A percentile compares a stretch with the other conserved stretches of the same genome.
phyloP scores from a whole-genome alignment of 2,329 filamentous ascomycete species.

The Fusarium devonianum region DNA sequence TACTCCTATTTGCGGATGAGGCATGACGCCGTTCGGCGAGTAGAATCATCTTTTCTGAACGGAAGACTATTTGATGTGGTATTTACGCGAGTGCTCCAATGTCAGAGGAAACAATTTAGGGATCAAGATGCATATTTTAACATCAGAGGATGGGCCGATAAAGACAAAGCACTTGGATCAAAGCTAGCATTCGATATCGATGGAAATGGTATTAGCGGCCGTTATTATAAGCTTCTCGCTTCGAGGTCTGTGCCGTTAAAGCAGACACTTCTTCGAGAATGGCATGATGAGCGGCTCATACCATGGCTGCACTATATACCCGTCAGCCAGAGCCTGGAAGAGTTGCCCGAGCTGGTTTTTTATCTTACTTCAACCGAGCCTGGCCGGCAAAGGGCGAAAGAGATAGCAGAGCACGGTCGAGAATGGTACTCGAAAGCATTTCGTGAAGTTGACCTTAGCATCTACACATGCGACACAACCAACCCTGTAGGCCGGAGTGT shows the following conservation, averaged over 20 bases:
- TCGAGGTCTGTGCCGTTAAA: slow-evolving; percentile 59
- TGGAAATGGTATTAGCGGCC: slow-evolving; percentile 63
- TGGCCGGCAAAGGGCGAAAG: slow-evolving; percentile 56
- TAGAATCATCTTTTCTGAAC: slow-evolving; percentile 46
- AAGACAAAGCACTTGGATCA: slow-evolving; percentile 48
- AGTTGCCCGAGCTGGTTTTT: slow-evolving; percentile 59
- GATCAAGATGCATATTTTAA: slow-evolving; percentile 46
- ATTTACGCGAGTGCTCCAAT: slow-evolving; percentile 57
- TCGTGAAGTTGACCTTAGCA: slow-evolving; percentile 64
- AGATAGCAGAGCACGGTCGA: slow-evolving; percentile 61
- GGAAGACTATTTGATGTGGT: slow-evolving; percentile 52
- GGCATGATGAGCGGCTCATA: slow-evolving; percentile 63
- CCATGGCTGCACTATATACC: slow-evolving; percentile 67
- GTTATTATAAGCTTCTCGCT: slow-evolving; percentile 59
- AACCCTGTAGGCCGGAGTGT: background rate
- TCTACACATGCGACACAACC: slow-evolving; percentile 53
- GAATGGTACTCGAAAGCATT: slow-evolving; percentile 63
- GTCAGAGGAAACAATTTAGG: slow-evolving; percentile 47
- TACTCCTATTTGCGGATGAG: slow-evolving; percentile 46
- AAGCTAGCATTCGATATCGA: slow-evolving; percentile 60
- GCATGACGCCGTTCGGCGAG: slow-evolving; percentile 20
- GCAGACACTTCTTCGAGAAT: slow-evolving; percentile 60
- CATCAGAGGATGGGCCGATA: slow-evolving; percentile 44
- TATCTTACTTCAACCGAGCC: slow-evolving; percentile 54
- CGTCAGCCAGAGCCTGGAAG: slow-evolving; percentile 56